phyloP scores from a whole-genome alignment of 768 basidiomycete species.

The Pisolithus sp. region DNA sequence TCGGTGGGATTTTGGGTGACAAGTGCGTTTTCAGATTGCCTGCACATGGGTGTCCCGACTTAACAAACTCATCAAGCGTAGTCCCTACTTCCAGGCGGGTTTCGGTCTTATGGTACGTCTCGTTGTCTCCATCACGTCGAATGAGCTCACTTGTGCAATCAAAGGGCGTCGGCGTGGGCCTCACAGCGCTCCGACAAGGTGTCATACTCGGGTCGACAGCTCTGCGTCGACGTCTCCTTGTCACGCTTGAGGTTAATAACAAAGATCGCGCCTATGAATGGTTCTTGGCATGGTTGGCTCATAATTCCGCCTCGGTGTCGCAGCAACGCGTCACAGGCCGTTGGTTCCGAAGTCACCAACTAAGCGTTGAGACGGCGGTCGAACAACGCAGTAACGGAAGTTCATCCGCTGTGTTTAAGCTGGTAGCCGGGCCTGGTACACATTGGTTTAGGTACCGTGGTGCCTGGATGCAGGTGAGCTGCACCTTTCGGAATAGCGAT shows the following conservation, averaged over 20 bases:
- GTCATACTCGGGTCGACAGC: slow-evolving; percentile 62
- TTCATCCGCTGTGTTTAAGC: slow-evolving; percentile 79
- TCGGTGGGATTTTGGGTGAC: slow-evolving; percentile 45
- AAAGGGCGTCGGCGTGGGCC: slow-evolving; percentile 86
- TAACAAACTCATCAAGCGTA: slow-evolving; percentile 40
- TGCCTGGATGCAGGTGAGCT: slow-evolving; percentile 89
- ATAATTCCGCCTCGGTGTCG: slow-evolving; percentile 40
- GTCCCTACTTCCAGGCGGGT: slow-evolving; percentile 96
- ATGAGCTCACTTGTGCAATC: slow-evolving; percentile 1
- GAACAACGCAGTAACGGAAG: slow-evolving; percentile 89
- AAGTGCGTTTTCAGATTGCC: slow-evolving; percentile 47
- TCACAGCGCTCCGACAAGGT: slow-evolving; percentile 69
- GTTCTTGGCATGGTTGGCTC: slow-evolving; percentile 96
- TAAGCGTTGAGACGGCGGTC: slow-evolving; percentile 90
- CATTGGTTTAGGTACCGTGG: slow-evolving; percentile 88
- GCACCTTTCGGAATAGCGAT: neutral
- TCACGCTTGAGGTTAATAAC: slow-evolving; percentile 93
- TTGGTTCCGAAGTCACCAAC: slow-evolving; percentile 79
- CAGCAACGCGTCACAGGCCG: slow-evolving; percentile 17
- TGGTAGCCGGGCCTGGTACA: slow-evolving; percentile 93
- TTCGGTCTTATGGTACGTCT: slow-evolving; percentile 87
- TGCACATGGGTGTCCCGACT: neutral
- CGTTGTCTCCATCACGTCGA: neutral
- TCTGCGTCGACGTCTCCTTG: slow-evolving; percentile 84
- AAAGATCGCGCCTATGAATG: slow-evolving; percentile 94